Conservation (phyloP, 2,329 filamentous ascomycete species). For the Xylaria sp. region DNA sequence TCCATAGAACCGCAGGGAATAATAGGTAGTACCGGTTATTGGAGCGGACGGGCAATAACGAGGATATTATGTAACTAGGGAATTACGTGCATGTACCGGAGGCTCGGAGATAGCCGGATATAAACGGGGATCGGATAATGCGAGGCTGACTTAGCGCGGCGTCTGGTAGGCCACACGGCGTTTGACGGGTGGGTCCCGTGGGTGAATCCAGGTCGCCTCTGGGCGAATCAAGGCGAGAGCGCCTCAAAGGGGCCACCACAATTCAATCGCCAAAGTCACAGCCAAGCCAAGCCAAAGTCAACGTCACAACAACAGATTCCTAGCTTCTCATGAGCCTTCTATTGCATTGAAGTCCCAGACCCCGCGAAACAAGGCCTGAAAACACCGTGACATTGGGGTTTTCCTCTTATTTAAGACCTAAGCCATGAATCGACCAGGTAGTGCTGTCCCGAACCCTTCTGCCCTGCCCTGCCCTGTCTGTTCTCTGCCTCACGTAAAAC, state of each 20-base stretch:
- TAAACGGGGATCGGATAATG: not conserved
- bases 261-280: conserved; percentile 13
- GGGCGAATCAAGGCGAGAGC: conserved; percentile 16
- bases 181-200: conserved; percentile 12
- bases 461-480: conserved; percentile 7
- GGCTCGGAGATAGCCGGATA: conserved; percentile 1
- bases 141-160: conserved; percentile 16
- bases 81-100: not conserved
- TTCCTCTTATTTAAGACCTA: conserved; percentile 17
- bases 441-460: conserved; percentile 24
- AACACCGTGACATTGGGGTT: conserved; percentile 4
- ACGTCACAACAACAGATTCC: conserved; percentile 3
- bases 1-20: not conserved
- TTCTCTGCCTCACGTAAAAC: conserved; percentile 27
- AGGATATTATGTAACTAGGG: not conserved
- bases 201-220: not conserved
- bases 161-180: not conserved
- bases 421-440: conserved; percentile 59
- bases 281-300: not conserved
- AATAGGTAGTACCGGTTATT: not conserved
- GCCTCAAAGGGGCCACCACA: conserved; percentile 8
- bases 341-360: conserved; percentile 3
- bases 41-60: not conserved
- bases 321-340: not conserved
- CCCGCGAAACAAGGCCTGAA: conserved; percentile 10